Base-by-base conservation (phyloP, 768 basidiomycete species). In the Bullera alba region DNA sequence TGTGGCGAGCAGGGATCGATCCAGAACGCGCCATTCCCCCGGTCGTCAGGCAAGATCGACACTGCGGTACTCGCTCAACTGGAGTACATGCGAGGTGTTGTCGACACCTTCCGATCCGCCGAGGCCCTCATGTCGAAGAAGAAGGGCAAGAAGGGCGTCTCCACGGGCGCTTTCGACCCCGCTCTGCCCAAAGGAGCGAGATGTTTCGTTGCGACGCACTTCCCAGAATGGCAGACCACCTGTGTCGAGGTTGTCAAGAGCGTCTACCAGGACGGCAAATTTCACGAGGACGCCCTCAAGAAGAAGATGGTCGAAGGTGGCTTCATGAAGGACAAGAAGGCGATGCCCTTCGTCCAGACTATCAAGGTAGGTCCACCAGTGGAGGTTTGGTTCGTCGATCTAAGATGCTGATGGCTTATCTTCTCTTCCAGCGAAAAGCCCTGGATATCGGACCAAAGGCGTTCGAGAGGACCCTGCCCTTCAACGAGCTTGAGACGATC, bases 201-300 rank as follows among this genome's bases (percentile, higher is more conserved):
- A 53, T 79, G 97, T n/a, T 96, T 87, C 71, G 87, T 96, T 44
- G 87, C 95, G 50, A 87, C 81, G 21, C 71, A 76, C 42, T 97
- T 91, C 81, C 95, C 95, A 0, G 84, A 83, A 58, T 99, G 95
- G 93, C 93, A 99, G 72, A 82, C 89, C 60, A 71, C 73, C 23
- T 86, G 86, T 63, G 85, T 96, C 43, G 79, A 82, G 63, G 76
- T 82, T 34, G 78, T 92, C 42, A 80, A 81, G 74, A 81, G 83
- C 12, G 76, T 83, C 22, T 91, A 84, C 62, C 73, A 75, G 47
- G 46, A 29, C 1, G 47, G 58, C 39, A 57, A 77, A 59, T 84
- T 96, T 28, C 87, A 99, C 65, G 91, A 96, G 67, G 81, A 75
- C 30, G 83, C 82, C 70, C 81, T 92, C 44, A 79, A 83, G 70